Percentiles rank a stretch among this genome's conserved stretches.
Conservation (phyloP, 805 yeast genomes). For the Limtongia smithiae region DNA sequence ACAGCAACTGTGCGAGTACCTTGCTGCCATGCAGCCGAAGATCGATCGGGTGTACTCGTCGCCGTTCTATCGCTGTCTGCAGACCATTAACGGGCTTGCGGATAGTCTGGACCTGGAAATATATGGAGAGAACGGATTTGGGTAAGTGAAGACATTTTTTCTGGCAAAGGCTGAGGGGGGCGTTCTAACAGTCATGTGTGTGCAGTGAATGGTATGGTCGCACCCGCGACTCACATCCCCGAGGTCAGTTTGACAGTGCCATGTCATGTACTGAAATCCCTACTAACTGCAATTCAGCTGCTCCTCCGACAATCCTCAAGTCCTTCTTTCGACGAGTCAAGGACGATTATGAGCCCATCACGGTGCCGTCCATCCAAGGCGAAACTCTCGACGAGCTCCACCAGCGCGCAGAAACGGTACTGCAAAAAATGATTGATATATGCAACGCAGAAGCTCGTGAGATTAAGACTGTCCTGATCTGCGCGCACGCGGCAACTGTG, state of each 20-base stretch:
- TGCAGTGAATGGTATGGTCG: constrained; percentile 75
- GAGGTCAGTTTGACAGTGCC: constrained; percentile 36
- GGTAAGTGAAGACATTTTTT: no score
- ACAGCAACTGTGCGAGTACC: constrained; percentile 62
- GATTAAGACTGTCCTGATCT: constrained; percentile 60
- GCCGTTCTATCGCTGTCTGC: constrained; percentile 87
- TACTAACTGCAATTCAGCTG: constrained; percentile 40
- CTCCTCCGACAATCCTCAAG: constrained; percentile 46
- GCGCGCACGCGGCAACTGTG: constrained; percentile 91
- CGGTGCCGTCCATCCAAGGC: constrained; percentile 62
- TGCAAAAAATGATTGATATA: constrained; percentile 54
- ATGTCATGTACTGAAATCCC: background rate
- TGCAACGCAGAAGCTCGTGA: constrained; percentile 58
- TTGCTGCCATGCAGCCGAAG: constrained; percentile 49
- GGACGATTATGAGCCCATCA: constrained; percentile 50
- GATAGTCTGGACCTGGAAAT: constrained; percentile 55
- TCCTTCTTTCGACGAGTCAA: constrained; percentile 51
- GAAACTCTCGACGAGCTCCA: constrained; percentile 73
- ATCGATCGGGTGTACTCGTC: constrained; percentile 73
- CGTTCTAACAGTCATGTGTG: no score
- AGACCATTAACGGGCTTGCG: constrained; percentile 73
- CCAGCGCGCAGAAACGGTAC: constrained; percentile 53
- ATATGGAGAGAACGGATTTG: constrained; percentile 73
- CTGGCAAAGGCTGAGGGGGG: no score
- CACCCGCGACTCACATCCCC: constrained; percentile 64